A percentile compares a stretch with the other conserved stretches of the same genome.
These are phyloP conservation scores for Phascolomyces articulosus DNA, from an alignment of 371 early-diverging fungal genomes.

Conservation along the genomic window DNA sequence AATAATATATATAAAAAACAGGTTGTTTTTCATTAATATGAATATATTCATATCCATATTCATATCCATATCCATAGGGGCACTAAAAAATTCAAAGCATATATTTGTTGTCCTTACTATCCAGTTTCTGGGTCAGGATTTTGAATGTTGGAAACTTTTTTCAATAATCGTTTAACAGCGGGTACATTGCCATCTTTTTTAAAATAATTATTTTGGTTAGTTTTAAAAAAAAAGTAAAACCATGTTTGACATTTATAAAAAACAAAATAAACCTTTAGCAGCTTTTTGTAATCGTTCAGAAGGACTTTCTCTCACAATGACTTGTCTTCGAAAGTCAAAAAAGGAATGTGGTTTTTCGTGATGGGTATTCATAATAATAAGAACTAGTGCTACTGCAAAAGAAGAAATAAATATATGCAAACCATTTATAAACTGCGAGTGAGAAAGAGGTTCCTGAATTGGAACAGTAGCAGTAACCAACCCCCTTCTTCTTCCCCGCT, in stretches of 20 bases:
- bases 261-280: slow-evolving; percentile 49
- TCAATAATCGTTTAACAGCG: slow-evolving; percentile 48
- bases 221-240: background rate
- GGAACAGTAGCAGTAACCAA: too few relatives aligned
- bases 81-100: too few relatives aligned
- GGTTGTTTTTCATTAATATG: too few relatives aligned
- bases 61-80: too few relatives aligned
- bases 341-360: slow-evolving; percentile 19
- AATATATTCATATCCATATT: too few relatives aligned
- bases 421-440: too few relatives aligned
- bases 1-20: background rate
- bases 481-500: too few relatives aligned
- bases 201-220: background rate
- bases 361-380: background rate
- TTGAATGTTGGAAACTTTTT: slow-evolving; percentile 49
- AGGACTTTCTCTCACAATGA: slow-evolving; percentile 44
- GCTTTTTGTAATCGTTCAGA: slow-evolving; percentile 46
- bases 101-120: slow-evolving; percentile 24
- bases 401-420: background rate
- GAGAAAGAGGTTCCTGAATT: slow-evolving; percentile 1
- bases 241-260: too few relatives aligned
- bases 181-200: slow-evolving; percentile 49
- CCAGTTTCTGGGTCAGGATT: slow-evolving; percentile 56
- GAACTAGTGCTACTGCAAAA: background rate
- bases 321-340: slow-evolving; percentile 48